phyloP scores from a whole-genome alignment of 2,329 filamentous ascomycete species.

The Hymenoscyphus occultus region DNA sequence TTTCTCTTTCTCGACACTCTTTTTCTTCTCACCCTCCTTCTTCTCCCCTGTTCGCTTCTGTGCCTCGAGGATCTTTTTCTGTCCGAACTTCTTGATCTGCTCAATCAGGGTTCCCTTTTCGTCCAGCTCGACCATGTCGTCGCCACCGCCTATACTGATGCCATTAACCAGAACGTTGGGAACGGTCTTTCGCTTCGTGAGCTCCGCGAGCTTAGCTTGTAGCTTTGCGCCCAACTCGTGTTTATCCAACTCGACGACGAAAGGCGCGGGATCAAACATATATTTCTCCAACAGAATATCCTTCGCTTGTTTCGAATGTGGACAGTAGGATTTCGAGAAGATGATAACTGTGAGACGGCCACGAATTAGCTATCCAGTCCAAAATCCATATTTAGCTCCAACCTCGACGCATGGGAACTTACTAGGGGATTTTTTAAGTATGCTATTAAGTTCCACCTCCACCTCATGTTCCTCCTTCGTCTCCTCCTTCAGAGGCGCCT shows the following conservation, averaged over 20 bases:
- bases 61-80: slow-evolving; percentile 50
- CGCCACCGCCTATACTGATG: slow-evolving; percentile 83
- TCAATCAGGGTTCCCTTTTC: slow-evolving; percentile 62
- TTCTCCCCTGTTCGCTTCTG: slow-evolving; percentile 13
- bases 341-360: slow-evolving; percentile 68
- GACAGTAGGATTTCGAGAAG: slow-evolving; percentile 94
- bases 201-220: slow-evolving; percentile 67
- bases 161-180: slow-evolving; percentile 90
- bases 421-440: slow-evolving; percentile 84
- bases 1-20: not conserved
- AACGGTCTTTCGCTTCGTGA: slow-evolving; percentile 80
- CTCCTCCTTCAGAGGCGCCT: slow-evolving; percentile 42
- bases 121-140: slow-evolving; percentile 76
- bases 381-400: not conserved
- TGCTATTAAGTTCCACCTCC: slow-evolving; percentile 69
- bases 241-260: slow-evolving; percentile 85
- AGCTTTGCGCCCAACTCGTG: slow-evolving; percentile 71
- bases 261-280: slow-evolving; percentile 74
- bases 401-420: slow-evolving; percentile 35
- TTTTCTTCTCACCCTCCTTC: slow-evolving; percentile 5
- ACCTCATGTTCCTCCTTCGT: slow-evolving; percentile 61
- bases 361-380: slow-evolving; percentile 9
- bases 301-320: slow-evolving; percentile 82
- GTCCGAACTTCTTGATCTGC: slow-evolving; percentile 71
- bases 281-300: slow-evolving; percentile 80